These are phyloP conservation scores for Nannochloropsis oceanica DNA, from an alignment of 108 stramenopile genomes.

Conservation along the genomic window DNA sequence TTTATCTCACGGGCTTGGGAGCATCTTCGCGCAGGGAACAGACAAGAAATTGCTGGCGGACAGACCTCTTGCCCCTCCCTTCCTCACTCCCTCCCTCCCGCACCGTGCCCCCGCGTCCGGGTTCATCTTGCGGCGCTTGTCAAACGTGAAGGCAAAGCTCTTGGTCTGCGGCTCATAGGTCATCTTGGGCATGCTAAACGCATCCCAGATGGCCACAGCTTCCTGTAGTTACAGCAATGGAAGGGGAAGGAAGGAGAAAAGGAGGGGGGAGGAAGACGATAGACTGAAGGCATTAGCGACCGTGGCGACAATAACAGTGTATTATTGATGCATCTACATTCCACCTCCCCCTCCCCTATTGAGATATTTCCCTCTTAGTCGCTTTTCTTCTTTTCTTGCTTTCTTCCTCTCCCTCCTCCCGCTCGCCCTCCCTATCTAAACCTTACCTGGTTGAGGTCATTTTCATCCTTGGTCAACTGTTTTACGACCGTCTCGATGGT, in stretches of 20 bases:
- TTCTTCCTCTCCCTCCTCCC: neutral
- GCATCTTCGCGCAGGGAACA: too few species aligned
- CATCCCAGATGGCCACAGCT: neutral
- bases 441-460: neutral
- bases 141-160: neutral
- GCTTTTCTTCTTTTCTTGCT: neutral
- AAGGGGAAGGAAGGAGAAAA: neutral
- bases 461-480: neutral
- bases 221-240: neutral
- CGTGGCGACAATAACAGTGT: too few species aligned
- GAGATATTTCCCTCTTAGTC: neutral
- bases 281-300: neutral
- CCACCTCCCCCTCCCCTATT: neutral
- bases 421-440: too few species aligned
- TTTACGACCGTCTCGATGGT: neutral
- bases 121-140: neutral
- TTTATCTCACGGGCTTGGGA: too few species aligned
- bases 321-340: too few species aligned
- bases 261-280: neutral
- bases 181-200: neutral
- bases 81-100: neutral
- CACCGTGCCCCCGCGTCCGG: neutral
- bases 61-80: neutral
- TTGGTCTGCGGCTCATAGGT: neutral
- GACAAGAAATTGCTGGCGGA: too few species aligned